Conservation (phyloP, 495 filamentous ascomycete genomes). For the Daldinia concentrica region DNA sequence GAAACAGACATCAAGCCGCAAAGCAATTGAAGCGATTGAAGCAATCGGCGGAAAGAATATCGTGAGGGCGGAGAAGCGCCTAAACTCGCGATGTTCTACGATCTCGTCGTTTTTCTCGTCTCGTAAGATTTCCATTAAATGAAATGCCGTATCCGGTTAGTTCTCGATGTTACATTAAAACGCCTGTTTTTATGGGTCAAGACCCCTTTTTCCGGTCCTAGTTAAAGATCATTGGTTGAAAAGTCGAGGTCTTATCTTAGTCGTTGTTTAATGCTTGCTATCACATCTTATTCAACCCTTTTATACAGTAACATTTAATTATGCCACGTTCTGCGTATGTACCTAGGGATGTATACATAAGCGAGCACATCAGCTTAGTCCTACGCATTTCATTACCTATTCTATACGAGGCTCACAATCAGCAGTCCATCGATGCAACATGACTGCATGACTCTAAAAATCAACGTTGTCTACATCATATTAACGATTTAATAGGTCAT, state of each 20-base stretch:
- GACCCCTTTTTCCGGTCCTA: background rate
- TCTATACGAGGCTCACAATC: background rate
- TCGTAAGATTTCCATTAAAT: constrained; percentile 37
- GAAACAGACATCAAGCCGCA: constrained; percentile 26
- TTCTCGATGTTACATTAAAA: constrained; percentile 12
- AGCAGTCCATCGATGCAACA: constrained; percentile 1
- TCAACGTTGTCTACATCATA: background rate
- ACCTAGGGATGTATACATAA: background rate
- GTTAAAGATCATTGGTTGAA: background rate
- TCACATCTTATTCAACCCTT: background rate
- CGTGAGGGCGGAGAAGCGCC: constrained; percentile 1
- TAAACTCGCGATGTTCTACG: constrained; percentile 21
- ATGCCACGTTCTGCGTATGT: constrained; percentile 1
- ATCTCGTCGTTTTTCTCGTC: background rate
- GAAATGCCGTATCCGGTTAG: constrained; percentile 36
- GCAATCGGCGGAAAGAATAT: constrained; percentile 1
- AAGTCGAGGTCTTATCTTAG: background rate
- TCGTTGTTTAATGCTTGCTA: background rate
- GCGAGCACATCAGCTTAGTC: background rate
- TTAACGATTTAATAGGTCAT: background rate
- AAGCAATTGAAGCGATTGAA: no score
- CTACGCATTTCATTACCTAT: background rate
- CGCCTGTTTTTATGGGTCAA: background rate
- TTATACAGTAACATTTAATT: background rate
- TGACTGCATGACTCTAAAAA: background rate